Evolutionary conservation across 495 filamentous ascomycete genomes (phyloP).

Genomic region (Elasticomyces elasticus): DNA sequence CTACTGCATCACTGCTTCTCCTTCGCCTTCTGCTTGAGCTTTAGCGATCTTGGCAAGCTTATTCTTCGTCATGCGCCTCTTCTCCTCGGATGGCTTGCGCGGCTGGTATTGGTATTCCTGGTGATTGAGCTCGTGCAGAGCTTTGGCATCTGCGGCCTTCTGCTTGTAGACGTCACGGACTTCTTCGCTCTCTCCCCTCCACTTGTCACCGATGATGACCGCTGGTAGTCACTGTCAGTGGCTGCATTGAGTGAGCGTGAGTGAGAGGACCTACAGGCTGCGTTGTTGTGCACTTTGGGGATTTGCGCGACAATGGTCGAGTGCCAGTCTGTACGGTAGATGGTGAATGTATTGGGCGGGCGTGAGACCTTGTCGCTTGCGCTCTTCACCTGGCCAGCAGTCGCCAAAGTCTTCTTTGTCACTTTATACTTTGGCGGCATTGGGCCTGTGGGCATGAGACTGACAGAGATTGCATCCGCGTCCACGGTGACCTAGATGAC

Average conservation of each 20-base stretch:
- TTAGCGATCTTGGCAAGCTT: constrained; percentile 20
- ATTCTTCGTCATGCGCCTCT: constrained; percentile 32
- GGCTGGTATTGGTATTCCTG: constrained; percentile 43
- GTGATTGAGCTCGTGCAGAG: constrained; percentile 34
- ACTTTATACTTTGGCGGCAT: not conserved
- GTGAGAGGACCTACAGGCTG: constrained; percentile 3
- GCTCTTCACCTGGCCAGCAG: not conserved
- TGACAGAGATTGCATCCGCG: not conserved
- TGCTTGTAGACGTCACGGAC: constrained; percentile 31
- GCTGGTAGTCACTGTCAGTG: constrained; percentile 24
- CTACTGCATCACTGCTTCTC: not conserved
- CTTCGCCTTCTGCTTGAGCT: constrained; percentile 5
- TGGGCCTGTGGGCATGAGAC: not conserved
- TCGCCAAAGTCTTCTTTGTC: not conserved
- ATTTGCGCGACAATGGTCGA: constrained; percentile 9
- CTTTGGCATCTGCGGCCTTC: constrained; percentile 34
- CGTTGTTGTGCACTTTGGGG: constrained; percentile 20
- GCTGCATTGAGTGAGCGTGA: not conserved
- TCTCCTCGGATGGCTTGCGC: constrained; percentile 40
- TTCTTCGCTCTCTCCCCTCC: constrained; percentile 32
- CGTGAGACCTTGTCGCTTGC: constrained; percentile 16
- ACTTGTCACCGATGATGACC: constrained; percentile 36
- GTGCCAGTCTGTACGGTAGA: constrained; percentile 20
- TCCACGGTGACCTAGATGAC: not conserved
- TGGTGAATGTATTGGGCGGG: constrained; percentile 21